Evolutionary conservation across 805 yeast species (phyloP).

Genomic region (Lipomyces kockii): DNA sequence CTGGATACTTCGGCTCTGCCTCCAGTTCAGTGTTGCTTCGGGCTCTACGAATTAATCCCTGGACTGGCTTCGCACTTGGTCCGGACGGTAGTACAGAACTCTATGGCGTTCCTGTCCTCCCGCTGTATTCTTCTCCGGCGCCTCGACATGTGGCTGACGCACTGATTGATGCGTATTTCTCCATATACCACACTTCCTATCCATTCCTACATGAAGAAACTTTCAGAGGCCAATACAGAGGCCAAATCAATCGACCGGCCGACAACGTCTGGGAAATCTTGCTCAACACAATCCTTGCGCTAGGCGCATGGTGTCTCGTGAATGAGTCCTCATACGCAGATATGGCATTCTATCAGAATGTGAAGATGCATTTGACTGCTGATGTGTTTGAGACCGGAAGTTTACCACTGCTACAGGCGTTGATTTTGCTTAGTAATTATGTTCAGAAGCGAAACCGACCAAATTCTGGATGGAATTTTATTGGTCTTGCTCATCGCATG

Average conservation of each 20-base stretch:
- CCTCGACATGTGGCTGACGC: slow-evolving; percentile 42
- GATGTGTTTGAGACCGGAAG: slow-evolving; percentile 65
- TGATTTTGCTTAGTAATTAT: slow-evolving; percentile 61
- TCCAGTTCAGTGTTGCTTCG: slow-evolving; percentile 62
- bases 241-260: slow-evolving; percentile 50
- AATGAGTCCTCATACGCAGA: slow-evolving; percentile 60
- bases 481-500: slow-evolving; percentile 69
- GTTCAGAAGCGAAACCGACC: slow-evolving; percentile 68
- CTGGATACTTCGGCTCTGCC: slow-evolving; percentile 69
- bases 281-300: slow-evolving; percentile 60
- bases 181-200: slow-evolving; percentile 62
- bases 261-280: slow-evolving; percentile 59
- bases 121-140: slow-evolving; percentile 29
- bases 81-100: slow-evolving; percentile 21
- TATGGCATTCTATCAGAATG: slow-evolving; percentile 59
- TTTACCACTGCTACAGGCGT: slow-evolving; percentile 57
- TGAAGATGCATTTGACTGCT: slow-evolving; percentile 52
- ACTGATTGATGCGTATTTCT: slow-evolving; percentile 58
- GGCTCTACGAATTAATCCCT: slow-evolving; percentile 49
- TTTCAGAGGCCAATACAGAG: slow-evolving; percentile 55
- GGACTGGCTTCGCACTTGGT: slow-evolving; percentile 40
- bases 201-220: slow-evolving; percentile 64
- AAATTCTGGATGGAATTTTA: slow-evolving; percentile 69
- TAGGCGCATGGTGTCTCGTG: slow-evolving; percentile 71
- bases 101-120: slow-evolving; percentile 28